These are phyloP conservation scores for Hyphopichia homilentoma DNA, from an alignment of 805 yeast genomes.

Conservation along the genomic window DNA sequence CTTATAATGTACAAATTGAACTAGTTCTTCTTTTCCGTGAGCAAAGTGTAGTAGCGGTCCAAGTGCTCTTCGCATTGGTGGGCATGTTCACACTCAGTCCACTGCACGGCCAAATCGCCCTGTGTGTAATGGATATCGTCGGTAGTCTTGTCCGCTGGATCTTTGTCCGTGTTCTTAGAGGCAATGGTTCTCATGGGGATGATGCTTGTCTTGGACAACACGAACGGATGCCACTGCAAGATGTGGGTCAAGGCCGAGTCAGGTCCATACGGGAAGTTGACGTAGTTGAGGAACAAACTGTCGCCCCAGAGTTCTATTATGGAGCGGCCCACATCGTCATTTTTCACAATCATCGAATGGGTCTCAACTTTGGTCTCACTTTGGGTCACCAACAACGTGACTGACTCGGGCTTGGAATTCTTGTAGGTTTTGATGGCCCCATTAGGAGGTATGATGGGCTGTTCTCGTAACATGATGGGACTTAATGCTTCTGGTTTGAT, in stretches of 20 bases:
- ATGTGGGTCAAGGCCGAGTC: conserved; percentile 79
- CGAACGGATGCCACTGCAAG: conserved; percentile 90
- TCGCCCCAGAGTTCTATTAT: conserved; percentile 81
- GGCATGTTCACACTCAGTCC: conserved; percentile 52
- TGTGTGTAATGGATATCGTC: conserved; percentile 49
- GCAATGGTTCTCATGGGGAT: conserved; percentile 50
- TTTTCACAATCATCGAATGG: conserved; percentile 66
- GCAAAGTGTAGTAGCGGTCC: conserved; percentile 16
- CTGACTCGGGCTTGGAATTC: conserved; percentile 49
- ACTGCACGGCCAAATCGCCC: conserved; percentile 67
- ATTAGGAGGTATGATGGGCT: conserved; percentile 67
- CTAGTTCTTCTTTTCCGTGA: conserved; percentile 6
- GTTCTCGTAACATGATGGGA: conserved; percentile 61
- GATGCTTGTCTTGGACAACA: conserved; percentile 68
- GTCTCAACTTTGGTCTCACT: conserved; percentile 60
- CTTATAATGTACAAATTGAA: not conserved
- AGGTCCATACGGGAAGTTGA: conserved; percentile 55
- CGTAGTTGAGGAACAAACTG: conserved; percentile 62
- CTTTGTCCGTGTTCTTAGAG: conserved; percentile 21
- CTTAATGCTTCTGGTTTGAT: conserved; percentile 59
- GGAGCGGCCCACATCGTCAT: conserved; percentile 61
- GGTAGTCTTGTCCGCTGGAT: conserved; percentile 25
- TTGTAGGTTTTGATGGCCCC: conserved; percentile 69
- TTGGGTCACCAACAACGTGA: conserved; percentile 67
- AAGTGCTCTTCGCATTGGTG: conserved; percentile 52